Evolutionary conservation across 1,139 yeast genomes (phyloP), one percentile per base, ranked within the genome.

Genomic region (Ashbya aceris): DNA sequence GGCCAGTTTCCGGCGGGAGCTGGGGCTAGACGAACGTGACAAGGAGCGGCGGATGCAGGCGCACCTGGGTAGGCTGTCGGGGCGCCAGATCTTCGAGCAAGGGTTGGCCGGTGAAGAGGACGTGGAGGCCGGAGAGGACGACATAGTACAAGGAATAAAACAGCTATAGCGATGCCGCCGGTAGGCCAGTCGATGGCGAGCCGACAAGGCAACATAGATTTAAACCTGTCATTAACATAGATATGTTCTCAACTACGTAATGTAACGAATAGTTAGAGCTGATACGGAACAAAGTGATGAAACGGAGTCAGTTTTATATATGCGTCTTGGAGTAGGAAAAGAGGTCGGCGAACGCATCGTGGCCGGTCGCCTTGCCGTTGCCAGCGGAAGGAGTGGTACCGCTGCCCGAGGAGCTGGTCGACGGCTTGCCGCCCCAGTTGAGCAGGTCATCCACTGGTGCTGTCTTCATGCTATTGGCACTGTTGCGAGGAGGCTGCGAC

Each of bases 31-130:
- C 72, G 73, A 77, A 71, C 69, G 76, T 48, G 73, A 78, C 50
- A 64, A 65, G 32, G 64, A 67, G 46, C 69, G 84, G 53, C 74
- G 73, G 48, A 62, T 66, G 30, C 61, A 60, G n/a, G 76, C 80
- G 58, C 91, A 83, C 56, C 71, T 70, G 41, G 93, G 91, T 9
- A 83, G 81, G 61, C 65, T 86, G 55, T 80, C 95, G 0, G 98
- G 98, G 13, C 73, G 77, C 53, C 91, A 87, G 62, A 83, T 91
- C 47, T 91, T 89, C 58, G 97, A 87, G 57, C 74, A 74, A 58
- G 97, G 97, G 39, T 73, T 87, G 55, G 93, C 83, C 35, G 79
- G 77, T 46, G 77, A 73, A 27, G 78, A 67, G 7, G 84, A 76
- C 38, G 74, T 65, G 36, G 78, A 67, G 8, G 84, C 76, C 38